These are phyloP conservation scores for Lecanosticta acicola DNA, from an alignment of 2,329 filamentous ascomycete species.

Conservation along the genomic window DNA sequence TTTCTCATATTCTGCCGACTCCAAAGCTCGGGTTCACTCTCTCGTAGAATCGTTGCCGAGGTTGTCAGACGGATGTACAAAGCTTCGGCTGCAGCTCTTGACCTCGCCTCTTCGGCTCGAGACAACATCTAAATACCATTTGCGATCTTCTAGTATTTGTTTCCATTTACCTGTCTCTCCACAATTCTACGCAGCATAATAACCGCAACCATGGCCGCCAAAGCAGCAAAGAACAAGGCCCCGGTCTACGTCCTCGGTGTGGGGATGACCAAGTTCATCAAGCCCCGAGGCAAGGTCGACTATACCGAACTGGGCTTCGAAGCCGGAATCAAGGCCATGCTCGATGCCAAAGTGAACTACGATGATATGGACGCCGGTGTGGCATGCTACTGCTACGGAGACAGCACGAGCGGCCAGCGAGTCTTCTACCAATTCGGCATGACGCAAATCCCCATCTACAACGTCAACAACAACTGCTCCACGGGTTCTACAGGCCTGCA, in stretches of 20 bases:
- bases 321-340: conserved; percentile 79
- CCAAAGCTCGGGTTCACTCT: too few species aligned
- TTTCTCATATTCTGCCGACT: background rate
- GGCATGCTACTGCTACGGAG: conserved; percentile 95
- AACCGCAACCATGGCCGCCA: conserved; percentile 19
- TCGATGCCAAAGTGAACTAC: conserved; percentile 85
- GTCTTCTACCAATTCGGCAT: conserved; percentile 99
- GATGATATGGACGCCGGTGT: conserved; percentile 92
- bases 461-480: conserved; percentile 98
- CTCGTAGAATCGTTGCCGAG: background rate
- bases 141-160: too few species aligned
- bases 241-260: conserved; percentile 81
- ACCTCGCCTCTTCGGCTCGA: conserved; percentile 10
- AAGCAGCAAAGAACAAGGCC: conserved; percentile 23
- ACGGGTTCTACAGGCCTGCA: conserved; percentile 88
- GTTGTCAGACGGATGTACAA: conserved; percentile 5
- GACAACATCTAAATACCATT: background rate
- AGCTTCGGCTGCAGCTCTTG: conserved; percentile 5
- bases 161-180: too few species aligned
- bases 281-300: conserved; percentile 85
- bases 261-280: conserved; percentile 99
- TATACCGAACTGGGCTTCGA: conserved; percentile 93
- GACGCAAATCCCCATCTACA: conserved; percentile 93
- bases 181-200: conserved; percentile 6
- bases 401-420: conserved; percentile 88